Percentiles rank a stretch among this genome's conserved stretches.
Evolutionary conservation across 1,284 basidiomycete genomes (phyloP).

Genomic region (Irpex sp.): DNA sequence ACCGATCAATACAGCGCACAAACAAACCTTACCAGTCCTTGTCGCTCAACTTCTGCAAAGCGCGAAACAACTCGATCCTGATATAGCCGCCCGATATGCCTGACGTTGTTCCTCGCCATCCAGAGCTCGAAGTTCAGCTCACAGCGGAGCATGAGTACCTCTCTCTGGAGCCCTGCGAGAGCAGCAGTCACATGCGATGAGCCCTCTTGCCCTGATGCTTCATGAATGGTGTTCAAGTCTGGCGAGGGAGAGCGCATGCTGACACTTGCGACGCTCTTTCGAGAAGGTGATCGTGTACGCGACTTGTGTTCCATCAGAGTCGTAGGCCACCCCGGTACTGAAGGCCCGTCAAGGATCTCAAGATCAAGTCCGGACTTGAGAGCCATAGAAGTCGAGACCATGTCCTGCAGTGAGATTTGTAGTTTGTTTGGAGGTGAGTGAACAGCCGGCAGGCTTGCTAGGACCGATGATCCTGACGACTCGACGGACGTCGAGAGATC

Average conservation of each 20-base stretch:
- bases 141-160: constrained; percentile 67
- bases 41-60: constrained; percentile 74
- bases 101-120: constrained; percentile 73
- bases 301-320: constrained; percentile 18
- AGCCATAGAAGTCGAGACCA: constrained; percentile 65
- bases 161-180: constrained; percentile 67
- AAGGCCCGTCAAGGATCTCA: constrained; percentile 39
- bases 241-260: constrained; percentile 13
- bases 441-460: constrained; percentile 5
- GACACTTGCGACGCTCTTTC: constrained; percentile 10
- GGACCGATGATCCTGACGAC: constrained; percentile 10
- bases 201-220: constrained; percentile 14
- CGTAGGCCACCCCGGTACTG: constrained; percentile 20
- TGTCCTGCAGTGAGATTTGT: constrained; percentile 64
- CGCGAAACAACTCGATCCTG: constrained; percentile 68
- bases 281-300: constrained; percentile 18
- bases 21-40: constrained; percentile 60
- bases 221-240: constrained; percentile 1
- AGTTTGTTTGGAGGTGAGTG: constrained; percentile 1
- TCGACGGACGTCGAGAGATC: constrained; percentile 14
- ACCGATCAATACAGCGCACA: background rate
- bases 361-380: constrained; percentile 65
- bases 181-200: constrained; percentile 52
- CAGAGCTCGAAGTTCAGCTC: constrained; percentile 82
- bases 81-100: constrained; percentile 75